These are phyloP conservation scores for Picea abies DNA, from an alignment of 83 land plant species.

Conservation along the genomic window DNA sequence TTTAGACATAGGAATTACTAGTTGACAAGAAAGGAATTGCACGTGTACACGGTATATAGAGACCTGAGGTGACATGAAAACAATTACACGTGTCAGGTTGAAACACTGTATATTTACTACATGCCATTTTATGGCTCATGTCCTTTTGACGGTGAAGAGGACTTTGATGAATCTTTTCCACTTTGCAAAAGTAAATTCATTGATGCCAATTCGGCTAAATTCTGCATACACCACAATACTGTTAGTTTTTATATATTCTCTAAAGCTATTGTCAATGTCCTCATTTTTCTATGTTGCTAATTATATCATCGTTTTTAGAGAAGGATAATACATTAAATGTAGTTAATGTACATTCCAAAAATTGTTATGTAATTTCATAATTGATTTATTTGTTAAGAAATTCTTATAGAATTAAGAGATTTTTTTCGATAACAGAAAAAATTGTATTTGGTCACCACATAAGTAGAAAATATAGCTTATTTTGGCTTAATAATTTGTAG, in stretches of 20 bases:
- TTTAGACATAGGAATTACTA: too few relatives aligned
- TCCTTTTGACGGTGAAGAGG: slow-evolving; percentile 24
- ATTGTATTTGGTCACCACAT: background rate
- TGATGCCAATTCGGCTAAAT: slow-evolving; percentile 73
- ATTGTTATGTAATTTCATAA: background rate
- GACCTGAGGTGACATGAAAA: too few relatives aligned
- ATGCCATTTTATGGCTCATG: slow-evolving; percentile 3
- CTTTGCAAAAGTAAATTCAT: slow-evolving; percentile 71
- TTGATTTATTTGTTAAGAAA: background rate
- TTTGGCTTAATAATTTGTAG: too few relatives aligned
- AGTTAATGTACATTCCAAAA: too few relatives aligned
- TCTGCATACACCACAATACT: slow-evolving; percentile 43
- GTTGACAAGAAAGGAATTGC: too few relatives aligned
- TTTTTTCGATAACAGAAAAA: background rate
- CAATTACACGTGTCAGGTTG: background rate
- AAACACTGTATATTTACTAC: background rate
- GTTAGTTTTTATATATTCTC: background rate
- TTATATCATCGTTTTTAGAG: background rate
- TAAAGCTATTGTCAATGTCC: background rate
- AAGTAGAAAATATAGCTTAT: background rate
- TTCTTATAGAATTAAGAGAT: background rate
- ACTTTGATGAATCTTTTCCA: slow-evolving; percentile 54
- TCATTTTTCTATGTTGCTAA: background rate
- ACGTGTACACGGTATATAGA: too few relatives aligned
- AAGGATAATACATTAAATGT: too few relatives aligned